Percentiles rank a stretch among this genome's conserved stretches.
Evolutionary conservation across 805 yeast species (phyloP).

Genomic region (Zygotorulaspora florentina): DNA sequence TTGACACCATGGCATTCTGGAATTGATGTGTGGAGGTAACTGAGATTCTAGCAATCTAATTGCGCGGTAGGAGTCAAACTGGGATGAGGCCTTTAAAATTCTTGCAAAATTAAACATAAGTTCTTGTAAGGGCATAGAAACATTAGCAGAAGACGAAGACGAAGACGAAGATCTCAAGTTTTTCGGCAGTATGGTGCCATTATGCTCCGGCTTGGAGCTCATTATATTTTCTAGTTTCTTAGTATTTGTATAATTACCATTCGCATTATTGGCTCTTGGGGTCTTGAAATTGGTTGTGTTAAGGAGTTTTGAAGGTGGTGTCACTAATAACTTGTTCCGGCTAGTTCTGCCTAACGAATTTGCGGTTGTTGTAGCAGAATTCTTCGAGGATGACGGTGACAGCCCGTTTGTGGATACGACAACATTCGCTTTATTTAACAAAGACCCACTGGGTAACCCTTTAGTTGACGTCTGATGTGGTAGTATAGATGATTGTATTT

Average conservation of each 20-base stretch:
- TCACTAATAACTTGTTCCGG: constrained; percentile 19
- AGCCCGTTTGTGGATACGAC: constrained; percentile 15
- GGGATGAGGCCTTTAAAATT: constrained; percentile 23
- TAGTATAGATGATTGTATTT: constrained; percentile 1
- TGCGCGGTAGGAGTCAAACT: constrained; percentile 77
- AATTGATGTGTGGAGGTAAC: constrained; percentile 57
- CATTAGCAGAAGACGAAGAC: constrained; percentile 4
- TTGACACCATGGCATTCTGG: constrained; percentile 78
- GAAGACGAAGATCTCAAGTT: constrained; percentile 4
- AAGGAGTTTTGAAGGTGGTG: constrained; percentile 29
- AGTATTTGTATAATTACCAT: constrained; percentile 2
- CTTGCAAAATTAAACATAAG: constrained; percentile 20
- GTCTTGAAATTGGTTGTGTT: constrained; percentile 21
- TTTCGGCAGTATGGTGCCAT: constrained; percentile 5
- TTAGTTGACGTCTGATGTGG: constrained; percentile 12
- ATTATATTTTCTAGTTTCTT: constrained; percentile 7
- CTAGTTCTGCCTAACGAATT: constrained; percentile 8
- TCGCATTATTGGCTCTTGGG: constrained; percentile 15
- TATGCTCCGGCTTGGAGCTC: constrained; percentile 7
- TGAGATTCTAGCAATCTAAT: constrained; percentile 52
- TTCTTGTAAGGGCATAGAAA: constrained; percentile 7
- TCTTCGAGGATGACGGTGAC: constrained; percentile 13
- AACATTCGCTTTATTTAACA: constrained; percentile 18
- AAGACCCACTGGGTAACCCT: constrained; percentile 16
- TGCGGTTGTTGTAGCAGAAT: constrained; percentile 18